These are phyloP conservation scores for Heterobasidion parviporum DNA, from an alignment of 1,284 basidiomycete genomes.

Conservation along the genomic window DNA sequence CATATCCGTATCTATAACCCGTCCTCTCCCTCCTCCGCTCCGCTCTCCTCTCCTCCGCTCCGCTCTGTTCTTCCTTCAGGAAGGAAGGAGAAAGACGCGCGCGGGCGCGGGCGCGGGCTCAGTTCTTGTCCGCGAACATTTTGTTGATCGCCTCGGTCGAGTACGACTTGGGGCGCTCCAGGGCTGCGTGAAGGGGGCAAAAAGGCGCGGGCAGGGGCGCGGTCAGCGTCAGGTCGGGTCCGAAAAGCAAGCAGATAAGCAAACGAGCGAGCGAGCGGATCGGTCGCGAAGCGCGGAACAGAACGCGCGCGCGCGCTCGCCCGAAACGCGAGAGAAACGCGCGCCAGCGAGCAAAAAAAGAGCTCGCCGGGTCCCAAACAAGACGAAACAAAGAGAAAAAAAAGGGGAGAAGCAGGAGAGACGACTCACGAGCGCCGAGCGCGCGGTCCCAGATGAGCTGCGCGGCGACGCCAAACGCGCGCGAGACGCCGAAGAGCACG, in stretches of 20 bases:
- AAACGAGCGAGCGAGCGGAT: too few species aligned
- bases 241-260: too few species aligned
- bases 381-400: not conserved
- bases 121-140: constrained; percentile 56
- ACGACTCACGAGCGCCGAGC: constrained; percentile 78
- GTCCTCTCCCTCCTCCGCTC: too few species aligned
- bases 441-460: constrained; percentile 96
- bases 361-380: not conserved
- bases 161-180: constrained; percentile 85
- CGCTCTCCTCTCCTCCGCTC: too few species aligned
- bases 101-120: not conserved
- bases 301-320: constrained; percentile 1
- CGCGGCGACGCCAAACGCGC: constrained; percentile 84
- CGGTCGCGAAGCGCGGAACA: not conserved
- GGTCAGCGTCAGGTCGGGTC: too few species aligned
- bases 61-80: too few species aligned
- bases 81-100: too few species aligned
- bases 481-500: constrained; percentile 94
- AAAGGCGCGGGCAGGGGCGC: too few species aligned
- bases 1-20: too few species aligned
- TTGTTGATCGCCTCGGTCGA: constrained; percentile 69
- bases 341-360: not conserved
- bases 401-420: not conserved
- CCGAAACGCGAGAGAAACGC: not conserved
- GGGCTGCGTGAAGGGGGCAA: constrained; percentile 34